Evolutionary conservation across 441 rosid species (phyloP), one percentile per base, ranked within the genome.

Genomic region (Populus hybrid): DNA sequence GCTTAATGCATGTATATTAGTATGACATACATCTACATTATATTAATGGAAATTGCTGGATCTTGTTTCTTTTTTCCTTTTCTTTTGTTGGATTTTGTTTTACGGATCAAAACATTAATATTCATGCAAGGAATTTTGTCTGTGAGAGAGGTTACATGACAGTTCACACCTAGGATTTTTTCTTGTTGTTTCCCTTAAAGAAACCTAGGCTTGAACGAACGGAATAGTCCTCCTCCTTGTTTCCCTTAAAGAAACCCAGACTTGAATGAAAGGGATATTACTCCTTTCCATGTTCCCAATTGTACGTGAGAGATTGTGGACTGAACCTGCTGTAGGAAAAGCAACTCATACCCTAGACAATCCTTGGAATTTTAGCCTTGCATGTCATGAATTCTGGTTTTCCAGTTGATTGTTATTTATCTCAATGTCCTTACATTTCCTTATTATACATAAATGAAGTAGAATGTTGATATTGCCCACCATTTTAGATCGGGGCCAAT

Each of bases 1-100:
- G 77, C 81, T 78, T 80, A 59, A 78, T 77, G 63, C 20, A 59
- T 7, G 4, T 20, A 7, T 20, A 56, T 56, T 20, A 20, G n/a
- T 59, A n/a, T n/a, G 24, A 21, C 64, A 59, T n/a, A 2, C 64
- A 59, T n/a, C 24, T 59, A 20, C 24, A 59, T 7, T 59, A n/a
- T 59, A 21, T 59, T n/a, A 59, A 59, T 7, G n/a, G n/a, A 20
- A 9, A 69, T 56, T 69, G 6, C n/a, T 31, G 53, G 68, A 24
- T 14, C 53, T 71, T 16, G 26, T 9, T 21, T 56, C 7, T 23
- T 9, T 68, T 59, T 59, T 20, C 26, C 9, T 36, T 7, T 7
- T 36, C 40, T 36, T 36, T 36, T 40, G 50, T 40, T 40, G 4
- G 50, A 53, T 64, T 42, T 9, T 68, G 21, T 56, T 38, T 23